These are phyloP conservation scores for Claviceps quebecensis DNA, from an alignment of 2,329 filamentous ascomycete species.

Conservation along the genomic window DNA sequence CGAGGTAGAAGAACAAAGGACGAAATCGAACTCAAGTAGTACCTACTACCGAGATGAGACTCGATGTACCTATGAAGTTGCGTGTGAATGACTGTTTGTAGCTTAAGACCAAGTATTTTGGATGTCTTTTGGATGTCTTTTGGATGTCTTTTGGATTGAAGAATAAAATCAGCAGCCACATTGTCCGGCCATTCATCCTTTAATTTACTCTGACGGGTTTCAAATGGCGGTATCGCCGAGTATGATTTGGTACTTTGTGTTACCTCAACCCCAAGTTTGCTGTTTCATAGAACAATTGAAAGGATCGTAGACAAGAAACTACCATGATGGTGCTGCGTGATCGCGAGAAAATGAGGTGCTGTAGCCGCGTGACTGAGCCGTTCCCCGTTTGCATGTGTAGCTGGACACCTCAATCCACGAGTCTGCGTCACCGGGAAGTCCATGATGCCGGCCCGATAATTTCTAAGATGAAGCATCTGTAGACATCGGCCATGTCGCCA, in stretches of 20 bases:
- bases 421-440: neutral
- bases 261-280: neutral
- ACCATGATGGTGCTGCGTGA: neutral
- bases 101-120: too few species aligned
- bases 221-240: neutral
- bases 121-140: too few species aligned
- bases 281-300: neutral
- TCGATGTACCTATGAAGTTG: neutral
- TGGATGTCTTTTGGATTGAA: too few species aligned
- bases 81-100: too few species aligned
- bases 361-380: neutral
- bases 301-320: neutral
- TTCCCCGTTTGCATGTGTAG: neutral
- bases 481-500: neutral
- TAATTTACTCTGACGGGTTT: neutral
- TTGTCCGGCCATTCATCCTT: neutral
- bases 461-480: neutral
- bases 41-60: neutral
- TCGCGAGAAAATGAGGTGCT: neutral
- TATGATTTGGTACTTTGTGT: neutral
- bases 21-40: neutral
- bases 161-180: neutral
- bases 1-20: too few species aligned
- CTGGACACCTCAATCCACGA: neutral
- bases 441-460: slow-evolving; percentile 1